phyloP scores from a whole-genome alignment of 2,329 filamentous ascomycete species.

The Xylaria sp. region DNA sequence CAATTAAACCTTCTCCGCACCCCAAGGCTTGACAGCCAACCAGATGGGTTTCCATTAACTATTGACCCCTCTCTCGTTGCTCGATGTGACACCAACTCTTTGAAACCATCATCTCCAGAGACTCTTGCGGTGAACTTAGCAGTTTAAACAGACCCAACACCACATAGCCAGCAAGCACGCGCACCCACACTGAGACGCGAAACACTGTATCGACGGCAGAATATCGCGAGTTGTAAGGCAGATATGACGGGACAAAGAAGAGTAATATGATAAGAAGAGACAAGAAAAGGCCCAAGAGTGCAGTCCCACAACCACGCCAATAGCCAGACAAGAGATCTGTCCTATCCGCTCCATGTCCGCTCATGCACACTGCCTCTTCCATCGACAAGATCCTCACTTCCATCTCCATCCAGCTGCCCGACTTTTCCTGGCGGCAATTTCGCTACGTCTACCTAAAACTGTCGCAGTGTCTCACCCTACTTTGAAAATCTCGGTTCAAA shows the following conservation, averaged over 20 bases:
- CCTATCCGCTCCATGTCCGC: conserved; percentile 30
- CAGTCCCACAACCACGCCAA: conserved; percentile 30
- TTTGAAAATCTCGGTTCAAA: conserved; percentile 12
- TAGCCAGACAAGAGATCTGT: conserved; percentile 8
- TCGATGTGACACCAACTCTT: conserved; percentile 38
- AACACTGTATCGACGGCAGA: conserved; percentile 2
- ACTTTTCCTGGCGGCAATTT: conserved; percentile 32
- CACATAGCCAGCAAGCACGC: conserved; percentile 12
- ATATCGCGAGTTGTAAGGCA: conserved; percentile 16
- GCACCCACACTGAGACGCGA: neutral
- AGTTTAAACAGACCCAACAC: conserved; percentile 26
- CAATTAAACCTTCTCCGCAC: conserved; percentile 37
- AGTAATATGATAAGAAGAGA: neutral
- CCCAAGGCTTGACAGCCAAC: conserved; percentile 38
- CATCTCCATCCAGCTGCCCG: conserved; percentile 27
- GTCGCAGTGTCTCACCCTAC: conserved; percentile 29
- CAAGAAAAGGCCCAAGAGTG: neutral
- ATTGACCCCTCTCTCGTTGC: conserved; percentile 35
- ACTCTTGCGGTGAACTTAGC: conserved; percentile 48
- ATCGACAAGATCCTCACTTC: conserved; percentile 21
- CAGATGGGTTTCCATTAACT: conserved; percentile 33
- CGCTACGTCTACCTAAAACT: conserved; percentile 32
- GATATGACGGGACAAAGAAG: neutral
- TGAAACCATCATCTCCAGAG: conserved; percentile 36
- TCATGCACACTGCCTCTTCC: conserved; percentile 38